Evolutionary conservation across 2,329 filamentous ascomycete species (phyloP).

Genomic region (Macrophomina tecta): DNA sequence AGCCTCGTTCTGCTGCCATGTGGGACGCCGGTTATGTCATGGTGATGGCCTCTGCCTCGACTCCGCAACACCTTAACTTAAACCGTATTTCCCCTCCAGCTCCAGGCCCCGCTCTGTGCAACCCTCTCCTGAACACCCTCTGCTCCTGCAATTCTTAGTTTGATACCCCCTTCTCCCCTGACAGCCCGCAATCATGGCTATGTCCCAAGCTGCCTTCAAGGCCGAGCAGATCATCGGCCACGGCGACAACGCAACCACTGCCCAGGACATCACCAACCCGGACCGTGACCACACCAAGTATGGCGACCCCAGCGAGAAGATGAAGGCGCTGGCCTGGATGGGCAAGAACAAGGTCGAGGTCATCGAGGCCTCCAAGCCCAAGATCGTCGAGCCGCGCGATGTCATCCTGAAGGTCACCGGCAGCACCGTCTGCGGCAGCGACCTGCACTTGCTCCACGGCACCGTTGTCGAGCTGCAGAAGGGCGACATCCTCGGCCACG

Average conservation of each 20-base stretch:
- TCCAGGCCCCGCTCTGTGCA: background rate
- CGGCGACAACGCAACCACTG: constrained; percentile 66
- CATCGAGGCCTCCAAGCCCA: constrained; percentile 71
- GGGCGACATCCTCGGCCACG: constrained; percentile 59
- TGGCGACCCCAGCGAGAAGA: constrained; percentile 57
- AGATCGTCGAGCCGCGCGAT: constrained; percentile 73
- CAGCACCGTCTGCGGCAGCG: constrained; percentile 66
- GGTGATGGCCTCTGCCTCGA: background rate
- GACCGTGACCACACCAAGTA: constrained; percentile 50
- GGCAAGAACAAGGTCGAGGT: constrained; percentile 77
- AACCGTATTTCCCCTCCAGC: background rate
- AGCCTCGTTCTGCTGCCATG: background rate
- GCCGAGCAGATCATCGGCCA: constrained; percentile 74
- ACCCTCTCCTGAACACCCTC: background rate
- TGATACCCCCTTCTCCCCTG: background rate
- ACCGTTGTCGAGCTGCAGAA: constrained; percentile 57
- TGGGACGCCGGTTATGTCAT: constrained; percentile 11
- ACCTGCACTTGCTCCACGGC: constrained; percentile 63
- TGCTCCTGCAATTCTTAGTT: background rate
- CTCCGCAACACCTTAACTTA: too few species aligned
- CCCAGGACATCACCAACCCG: constrained; percentile 65
- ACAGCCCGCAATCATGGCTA: constrained; percentile 54
- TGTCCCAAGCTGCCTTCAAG: constrained; percentile 70
- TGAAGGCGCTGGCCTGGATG: constrained; percentile 84
- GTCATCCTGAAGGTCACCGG: constrained; percentile 81